Evolutionary conservation across 257 asterid species (phyloP).

Genomic region (Solanum sitiens): DNA sequence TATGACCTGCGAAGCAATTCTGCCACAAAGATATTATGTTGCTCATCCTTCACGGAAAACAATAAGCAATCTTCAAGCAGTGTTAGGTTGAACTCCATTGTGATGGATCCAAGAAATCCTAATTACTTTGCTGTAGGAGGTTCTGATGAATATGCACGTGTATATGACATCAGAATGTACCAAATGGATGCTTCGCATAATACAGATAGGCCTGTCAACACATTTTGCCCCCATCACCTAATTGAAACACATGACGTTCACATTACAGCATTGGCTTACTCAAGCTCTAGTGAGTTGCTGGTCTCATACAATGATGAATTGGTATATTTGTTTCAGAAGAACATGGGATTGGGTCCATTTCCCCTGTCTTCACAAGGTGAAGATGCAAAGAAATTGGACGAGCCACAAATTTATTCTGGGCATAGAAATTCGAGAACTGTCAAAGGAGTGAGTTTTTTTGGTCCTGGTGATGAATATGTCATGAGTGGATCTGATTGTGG

Average conservation of each 20-base stretch:
- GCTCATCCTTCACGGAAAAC: conserved; percentile 31
- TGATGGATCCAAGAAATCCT: conserved; percentile 71
- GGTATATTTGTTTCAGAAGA: conserved; percentile 56
- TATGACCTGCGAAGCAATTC: conserved; percentile 61
- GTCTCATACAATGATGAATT: conserved; percentile 64
- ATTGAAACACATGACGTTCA: conserved; percentile 30
- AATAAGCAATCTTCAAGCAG: conserved; percentile 12
- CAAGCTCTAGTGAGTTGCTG: conserved; percentile 60
- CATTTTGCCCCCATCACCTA: conserved; percentile 50
- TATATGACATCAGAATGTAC: conserved; percentile 58
- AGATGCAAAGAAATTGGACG: conserved; percentile 10
- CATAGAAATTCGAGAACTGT: conserved; percentile 57
- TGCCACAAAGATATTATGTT: conserved; percentile 53
- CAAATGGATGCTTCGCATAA: conserved; percentile 13
- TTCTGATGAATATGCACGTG: conserved; percentile 58
- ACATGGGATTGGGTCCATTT: conserved; percentile 49
- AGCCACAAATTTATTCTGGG: conserved; percentile 42
- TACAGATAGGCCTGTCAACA: conserved; percentile 33
- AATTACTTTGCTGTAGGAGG: conserved; percentile 69
- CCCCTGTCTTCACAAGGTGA: conserved; percentile 33
- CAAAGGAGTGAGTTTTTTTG: conserved; percentile 73
- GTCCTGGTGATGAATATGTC: conserved; percentile 56
- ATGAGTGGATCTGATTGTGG: conserved; percentile 83
- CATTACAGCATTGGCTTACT: conserved; percentile 66
- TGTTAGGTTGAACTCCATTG: conserved; percentile 52